Evolutionary conservation across 2,329 filamentous ascomycete genomes (phyloP), one percentile per base, ranked within the genome.

Genomic region (Pseudovirgaria hyperparasitica): DNA sequence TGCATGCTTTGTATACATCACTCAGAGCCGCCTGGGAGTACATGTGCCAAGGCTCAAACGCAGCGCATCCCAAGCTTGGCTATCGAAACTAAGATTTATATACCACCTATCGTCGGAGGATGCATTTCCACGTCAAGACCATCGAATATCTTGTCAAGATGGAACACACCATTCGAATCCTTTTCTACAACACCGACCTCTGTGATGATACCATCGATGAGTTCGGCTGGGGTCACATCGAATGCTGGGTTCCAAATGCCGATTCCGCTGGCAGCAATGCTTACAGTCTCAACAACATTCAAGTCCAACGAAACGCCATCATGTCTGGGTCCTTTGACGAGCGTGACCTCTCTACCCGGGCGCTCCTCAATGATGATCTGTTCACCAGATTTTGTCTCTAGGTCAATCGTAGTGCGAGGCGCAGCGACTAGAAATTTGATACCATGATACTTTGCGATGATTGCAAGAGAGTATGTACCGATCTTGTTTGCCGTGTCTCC

Each of bases 401-500:
- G 61, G 47, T 98, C 90, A 40, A 98, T 90, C 30, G 84, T 93
- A 2, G 90, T 98, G 5, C 86, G 81, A 0, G 90, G 90, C 1
- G 90, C 90, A 0, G 90, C 90, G 16, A 98, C 86, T 7, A 98
- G 68, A 50, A 98, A 98, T 54, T 87, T 92, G 45, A 96, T 69
- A 11, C 82, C 81, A 45, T 98, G 90, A 45, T 86, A 65, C 38
- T 70, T 76, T 13, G 90, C 90, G 16, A 93, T 67, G n/a, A 96
- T 85, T 4, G 90, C 85, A 4, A 98, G 68, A 29, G 77, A 70
- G 52, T 98, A 96, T 1, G 90, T 98, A 27, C 90, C 90, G 35
- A 98, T 92, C 63, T 98, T 98, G 62, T 98, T 98, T 30, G 90
- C 90, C 1, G 90, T 96, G 57, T 98, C 90, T 16, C 90, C 90